Percentiles rank a stretch among this genome's conserved stretches.
These are phyloP conservation scores for Sarocladium oryzae DNA, from an alignment of 2,329 filamentous ascomycete genomes.

Conservation along the genomic window DNA sequence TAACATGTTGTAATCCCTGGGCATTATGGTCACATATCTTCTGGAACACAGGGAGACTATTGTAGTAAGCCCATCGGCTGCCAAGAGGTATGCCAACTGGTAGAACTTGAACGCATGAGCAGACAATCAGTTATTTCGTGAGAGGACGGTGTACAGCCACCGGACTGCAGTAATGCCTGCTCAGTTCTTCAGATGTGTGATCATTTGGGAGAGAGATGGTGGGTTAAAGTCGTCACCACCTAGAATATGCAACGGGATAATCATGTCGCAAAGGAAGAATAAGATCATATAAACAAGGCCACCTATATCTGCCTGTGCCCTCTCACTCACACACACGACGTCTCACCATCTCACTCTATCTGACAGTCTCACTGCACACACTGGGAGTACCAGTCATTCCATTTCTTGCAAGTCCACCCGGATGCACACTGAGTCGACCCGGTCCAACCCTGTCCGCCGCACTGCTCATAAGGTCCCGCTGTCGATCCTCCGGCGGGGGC, in stretches of 20 bases:
- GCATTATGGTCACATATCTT: not conserved
- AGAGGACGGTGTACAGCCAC: not conserved
- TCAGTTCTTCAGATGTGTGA: not conserved
- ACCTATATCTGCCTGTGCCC: not conserved
- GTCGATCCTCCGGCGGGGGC: conserved; percentile 2
- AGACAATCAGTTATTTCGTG: no score
- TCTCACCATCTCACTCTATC: not conserved
- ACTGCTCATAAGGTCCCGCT: not conserved
- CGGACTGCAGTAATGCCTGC: not conserved
- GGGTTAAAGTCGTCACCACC: not conserved
- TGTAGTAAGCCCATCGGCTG: not conserved
- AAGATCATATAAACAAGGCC: conserved; percentile 2
- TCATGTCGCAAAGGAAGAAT: not conserved
- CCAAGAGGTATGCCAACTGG: not conserved
- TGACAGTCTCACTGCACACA: conserved; percentile 1
- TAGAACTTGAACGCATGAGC: not conserved
- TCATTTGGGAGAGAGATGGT: not conserved
- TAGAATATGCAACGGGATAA: not conserved
- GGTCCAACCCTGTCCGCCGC: conserved; percentile 6
- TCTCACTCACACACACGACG: not conserved
- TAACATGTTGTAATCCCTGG: not conserved
- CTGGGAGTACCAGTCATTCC: conserved; percentile 6
- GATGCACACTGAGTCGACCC: conserved; percentile 5
- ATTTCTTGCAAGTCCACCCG: not conserved
- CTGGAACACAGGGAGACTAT: not conserved